Evolutionary conservation across 2,329 filamentous ascomycete genomes (phyloP).

Genomic region (Decorospora gaudefroyi): DNA sequence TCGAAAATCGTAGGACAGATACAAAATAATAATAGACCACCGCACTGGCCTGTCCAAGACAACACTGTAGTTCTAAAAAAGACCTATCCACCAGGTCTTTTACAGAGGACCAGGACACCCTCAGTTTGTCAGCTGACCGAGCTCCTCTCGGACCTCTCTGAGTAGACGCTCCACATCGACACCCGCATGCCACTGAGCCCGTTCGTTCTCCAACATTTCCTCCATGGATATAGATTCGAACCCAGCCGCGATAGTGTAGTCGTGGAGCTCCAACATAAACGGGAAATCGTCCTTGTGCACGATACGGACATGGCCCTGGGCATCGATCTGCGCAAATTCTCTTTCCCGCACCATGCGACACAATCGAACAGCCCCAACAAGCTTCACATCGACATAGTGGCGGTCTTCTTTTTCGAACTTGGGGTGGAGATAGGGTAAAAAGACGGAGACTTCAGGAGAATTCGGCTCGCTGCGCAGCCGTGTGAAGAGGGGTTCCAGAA

Average conservation of each 20-base stretch:
- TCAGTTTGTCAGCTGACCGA: no score
- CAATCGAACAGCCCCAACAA: constrained; percentile 7
- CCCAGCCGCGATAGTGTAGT: no score
- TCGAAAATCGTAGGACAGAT: no score
- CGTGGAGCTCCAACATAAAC: no score
- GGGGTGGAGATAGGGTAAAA: constrained; percentile 20
- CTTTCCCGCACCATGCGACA: constrained; percentile 4
- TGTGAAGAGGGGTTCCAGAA: constrained; percentile 11
- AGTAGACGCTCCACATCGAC: not conserved
- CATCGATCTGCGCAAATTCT: not conserved
- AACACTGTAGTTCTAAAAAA: no score
- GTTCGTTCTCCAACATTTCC: not conserved
- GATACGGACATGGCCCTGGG: not conserved
- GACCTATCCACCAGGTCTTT: no score
- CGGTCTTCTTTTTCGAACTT: constrained; percentile 13
- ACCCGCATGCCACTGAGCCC: not conserved
- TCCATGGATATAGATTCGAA: not conserved
- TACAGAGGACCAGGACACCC: no score
- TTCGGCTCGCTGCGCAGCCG: not conserved
- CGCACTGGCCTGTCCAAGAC: no score
- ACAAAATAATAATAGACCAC: no score
- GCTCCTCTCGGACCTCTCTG: no score
- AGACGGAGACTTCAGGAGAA: constrained; percentile 8
- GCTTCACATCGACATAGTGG: constrained; percentile 12
- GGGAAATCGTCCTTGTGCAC: not conserved